phyloP scores from a whole-genome alignment of 441 rosid genomes.

The Euphorbia corollata region DNA sequence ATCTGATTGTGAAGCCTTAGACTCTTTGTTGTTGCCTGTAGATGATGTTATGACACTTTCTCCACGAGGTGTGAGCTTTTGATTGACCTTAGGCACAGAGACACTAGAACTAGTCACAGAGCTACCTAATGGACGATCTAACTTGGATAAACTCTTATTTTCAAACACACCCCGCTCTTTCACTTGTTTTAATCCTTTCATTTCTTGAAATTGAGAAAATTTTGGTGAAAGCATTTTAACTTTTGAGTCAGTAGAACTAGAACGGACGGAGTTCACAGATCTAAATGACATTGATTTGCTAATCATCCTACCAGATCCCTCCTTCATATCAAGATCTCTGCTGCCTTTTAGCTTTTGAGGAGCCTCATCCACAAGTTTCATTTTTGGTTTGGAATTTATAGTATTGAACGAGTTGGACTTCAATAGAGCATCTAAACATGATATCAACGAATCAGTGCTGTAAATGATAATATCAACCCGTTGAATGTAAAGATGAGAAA shows the following conservation, averaged over 20 bases:
- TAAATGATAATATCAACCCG: slow-evolving; percentile 8
- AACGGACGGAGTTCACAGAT: slow-evolving; percentile 38
- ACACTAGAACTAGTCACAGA: slow-evolving; percentile 30
- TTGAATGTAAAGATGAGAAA: slow-evolving; percentile 6
- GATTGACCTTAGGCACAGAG: slow-evolving; percentile 42
- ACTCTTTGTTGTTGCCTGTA: slow-evolving; percentile 43
- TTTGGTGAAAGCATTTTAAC: slow-evolving; percentile 49
- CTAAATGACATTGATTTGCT: slow-evolving; percentile 74
- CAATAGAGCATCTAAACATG: slow-evolving; percentile 49
- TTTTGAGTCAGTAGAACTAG: slow-evolving; percentile 48
- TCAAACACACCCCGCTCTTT: slow-evolving; percentile 47
- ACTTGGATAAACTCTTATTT: slow-evolving; percentile 36
- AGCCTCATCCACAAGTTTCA: slow-evolving; percentile 59
- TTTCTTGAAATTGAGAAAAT: slow-evolving; percentile 44
- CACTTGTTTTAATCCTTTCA: slow-evolving; percentile 48
- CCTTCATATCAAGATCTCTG: slow-evolving; percentile 51
- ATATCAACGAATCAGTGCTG: slow-evolving; percentile 12
- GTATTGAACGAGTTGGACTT: slow-evolving; percentile 77
- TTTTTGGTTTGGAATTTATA: slow-evolving; percentile 49
- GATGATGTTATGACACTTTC: slow-evolving; percentile 34
- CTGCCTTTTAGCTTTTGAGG: slow-evolving; percentile 47
- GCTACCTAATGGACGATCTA: slow-evolving; percentile 30
- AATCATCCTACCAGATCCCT: slow-evolving; percentile 43
- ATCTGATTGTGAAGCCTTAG: slow-evolving; percentile 50
- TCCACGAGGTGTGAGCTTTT: slow-evolving; percentile 47